Evolutionary conservation across 2,329 filamentous ascomycete genomes (phyloP), one percentile per base, ranked within the genome.

Genomic region (Diaporthe sp.): DNA sequence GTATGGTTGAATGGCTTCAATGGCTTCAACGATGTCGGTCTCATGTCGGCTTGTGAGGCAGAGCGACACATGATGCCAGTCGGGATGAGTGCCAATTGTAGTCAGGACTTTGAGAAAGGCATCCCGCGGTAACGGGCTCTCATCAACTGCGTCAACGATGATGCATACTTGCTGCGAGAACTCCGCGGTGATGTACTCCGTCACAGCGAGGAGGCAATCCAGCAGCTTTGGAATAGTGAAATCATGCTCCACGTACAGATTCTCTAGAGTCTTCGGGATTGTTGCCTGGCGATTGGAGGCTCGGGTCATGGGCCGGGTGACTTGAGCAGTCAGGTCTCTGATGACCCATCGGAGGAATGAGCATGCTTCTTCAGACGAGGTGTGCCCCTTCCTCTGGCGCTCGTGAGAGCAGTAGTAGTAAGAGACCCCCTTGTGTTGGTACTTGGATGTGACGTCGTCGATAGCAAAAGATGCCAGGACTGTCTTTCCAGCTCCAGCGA

Each of bases 371-470:
- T 68, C 31, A 2, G 47, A 4, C 1, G 67, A 42, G 15, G 49
- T 34, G 37, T 42, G 12, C 28, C 67, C 73, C 6, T 72, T 3
- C 22, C 22, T 60, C 7, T 72, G 25, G 47, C 70, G 73, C 17
- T 47, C 67, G 5, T 75, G 73, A 10, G 61, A 61, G 28, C 73
- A 75, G 44, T 75, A 75, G 49, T 67, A 75, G 67, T 65, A 61
- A 9, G 67, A 55, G 37, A 51, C 39, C 1, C 73, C 73, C 4
- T 28, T 55, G 44, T 70, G 25, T 2, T 39, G 15, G 20, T 42
- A 49, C 9, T 22, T 17, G 1, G 8, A 20, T 9, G 7, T 28
- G 42, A 74, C 51, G 6, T 70, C 1, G n/a, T 65, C 73, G 22
- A 72, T 75, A 13, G 61, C 53, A n/a, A 37, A 72, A 0, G 73